Percentiles rank a stretch among this genome's conserved stretches.
These are phyloP conservation scores for Aquilaria agallochum DNA, from an alignment of 441 rosid genomes.

Conservation along the genomic window DNA sequence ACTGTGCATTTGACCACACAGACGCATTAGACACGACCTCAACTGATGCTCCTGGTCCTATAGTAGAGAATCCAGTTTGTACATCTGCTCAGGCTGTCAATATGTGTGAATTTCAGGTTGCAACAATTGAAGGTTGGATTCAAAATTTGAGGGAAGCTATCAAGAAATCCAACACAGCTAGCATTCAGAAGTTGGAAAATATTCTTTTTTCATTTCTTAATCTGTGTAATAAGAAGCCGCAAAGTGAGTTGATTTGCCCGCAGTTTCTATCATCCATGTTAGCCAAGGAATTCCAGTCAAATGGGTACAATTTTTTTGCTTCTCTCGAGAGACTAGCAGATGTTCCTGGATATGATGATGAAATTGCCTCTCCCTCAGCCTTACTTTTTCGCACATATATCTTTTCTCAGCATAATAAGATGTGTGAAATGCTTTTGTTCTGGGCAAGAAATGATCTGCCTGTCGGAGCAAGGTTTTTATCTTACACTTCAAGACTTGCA, in stretches of 20 bases:
- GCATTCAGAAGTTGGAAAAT: conserved; percentile 32
- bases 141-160: conserved; percentile 28
- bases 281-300: conserved; percentile 27
- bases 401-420: conserved; percentile 27
- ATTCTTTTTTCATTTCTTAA: conserved; percentile 28
- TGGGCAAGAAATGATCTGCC: conserved; percentile 36
- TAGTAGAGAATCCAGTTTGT: conserved; percentile 15
- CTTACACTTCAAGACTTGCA: conserved; percentile 39
- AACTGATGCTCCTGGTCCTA: conserved; percentile 14
- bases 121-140: conserved; percentile 20
- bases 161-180: conserved; percentile 22
- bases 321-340: conserved; percentile 17
- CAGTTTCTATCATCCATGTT: conserved; percentile 26
- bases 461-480: conserved; percentile 39
- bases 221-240: conserved; percentile 15
- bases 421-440: conserved; percentile 32
- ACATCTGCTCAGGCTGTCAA: conserved; percentile 14
- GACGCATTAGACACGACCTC: conserved; percentile 10
- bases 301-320: conserved; percentile 35
- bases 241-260: conserved; percentile 16
- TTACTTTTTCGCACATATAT: conserved; percentile 31
- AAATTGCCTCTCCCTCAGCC: conserved; percentile 33
- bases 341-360: conserved; percentile 23
- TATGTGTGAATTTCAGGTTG: conserved; percentile 14
- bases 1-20: conserved; percentile 5